A percentile compares a stretch with the other conserved stretches of the same genome.
Evolutionary conservation across 495 filamentous ascomycete genomes (phyloP).

Genomic region (Penicillium salamii): DNA sequence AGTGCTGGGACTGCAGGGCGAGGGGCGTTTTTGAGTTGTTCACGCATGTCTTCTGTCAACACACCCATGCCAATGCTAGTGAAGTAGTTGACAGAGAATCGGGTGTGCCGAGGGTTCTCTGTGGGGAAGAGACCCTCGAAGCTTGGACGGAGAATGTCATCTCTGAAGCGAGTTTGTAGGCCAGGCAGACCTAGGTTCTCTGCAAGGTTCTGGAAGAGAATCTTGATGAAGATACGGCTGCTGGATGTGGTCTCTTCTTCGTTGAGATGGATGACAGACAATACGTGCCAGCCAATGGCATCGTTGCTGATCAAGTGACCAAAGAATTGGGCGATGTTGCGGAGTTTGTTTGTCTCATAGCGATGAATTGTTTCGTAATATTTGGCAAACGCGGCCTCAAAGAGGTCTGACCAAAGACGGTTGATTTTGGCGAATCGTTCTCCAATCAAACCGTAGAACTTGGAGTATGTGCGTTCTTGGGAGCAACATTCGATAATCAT

Average conservation of each 20-base stretch:
- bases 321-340: slow-evolving; percentile 94
- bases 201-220: slow-evolving; percentile 87
- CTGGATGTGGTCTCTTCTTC: slow-evolving; percentile 96
- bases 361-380: slow-evolving; percentile 98
- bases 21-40: slow-evolving; percentile 79
- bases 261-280: slow-evolving; percentile 82
- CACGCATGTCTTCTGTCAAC: slow-evolving; percentile 93
- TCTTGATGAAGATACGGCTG: slow-evolving; percentile 97
- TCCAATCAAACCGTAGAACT: slow-evolving; percentile 92
- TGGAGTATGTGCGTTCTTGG: slow-evolving; percentile 92
- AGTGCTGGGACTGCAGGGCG: slow-evolving; percentile 71
- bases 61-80: slow-evolving; percentile 94
- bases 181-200: slow-evolving; percentile 82
- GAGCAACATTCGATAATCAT: slow-evolving; percentile 97
- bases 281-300: slow-evolving; percentile 86
- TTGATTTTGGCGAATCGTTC: slow-evolving; percentile 96
- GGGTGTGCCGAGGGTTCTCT: slow-evolving; percentile 82
- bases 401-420: slow-evolving; percentile 87
- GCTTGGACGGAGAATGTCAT: slow-evolving; percentile 72
- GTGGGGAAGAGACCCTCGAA: slow-evolving; percentile 85
- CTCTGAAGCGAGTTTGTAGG: slow-evolving; percentile 70
- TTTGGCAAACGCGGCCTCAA: slow-evolving; percentile 81
- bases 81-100: slow-evolving; percentile 99
- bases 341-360: slow-evolving; percentile 88
- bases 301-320: slow-evolving; percentile 85